These are phyloP conservation scores for Leccinellum rugosiceps DNA, from an alignment of 768 basidiomycete species.

Conservation along the genomic window DNA sequence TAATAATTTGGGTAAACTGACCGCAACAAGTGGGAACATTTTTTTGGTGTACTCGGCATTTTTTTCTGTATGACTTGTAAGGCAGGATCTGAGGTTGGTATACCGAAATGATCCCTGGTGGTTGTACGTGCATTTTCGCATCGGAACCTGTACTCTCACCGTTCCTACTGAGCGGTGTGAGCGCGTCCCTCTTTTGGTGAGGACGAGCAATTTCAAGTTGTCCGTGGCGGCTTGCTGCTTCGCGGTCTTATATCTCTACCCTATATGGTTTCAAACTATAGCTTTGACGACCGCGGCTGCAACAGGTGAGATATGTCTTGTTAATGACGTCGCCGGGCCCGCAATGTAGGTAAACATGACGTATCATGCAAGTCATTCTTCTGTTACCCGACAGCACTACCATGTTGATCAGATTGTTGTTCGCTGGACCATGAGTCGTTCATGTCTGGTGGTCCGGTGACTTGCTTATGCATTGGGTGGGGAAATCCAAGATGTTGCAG, in stretches of 20 bases:
- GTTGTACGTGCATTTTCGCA: slow-evolving; percentile 44
- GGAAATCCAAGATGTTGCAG: slow-evolving; percentile 49
- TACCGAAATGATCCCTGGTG: slow-evolving; percentile 56
- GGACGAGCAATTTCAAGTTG: slow-evolving; percentile 56
- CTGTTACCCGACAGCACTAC: slow-evolving; percentile 48
- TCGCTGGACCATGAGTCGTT: slow-evolving; percentile 43
- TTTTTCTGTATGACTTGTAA: background rate
- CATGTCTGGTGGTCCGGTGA: slow-evolving; percentile 8
- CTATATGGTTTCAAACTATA: slow-evolving; percentile 84
- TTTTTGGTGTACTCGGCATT: slow-evolving; percentile 65
- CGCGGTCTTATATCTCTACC: slow-evolving; percentile 73
- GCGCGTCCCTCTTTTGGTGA: slow-evolving; percentile 69
- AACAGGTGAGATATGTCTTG: slow-evolving; percentile 44
- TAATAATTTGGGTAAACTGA: slow-evolving; percentile 2
- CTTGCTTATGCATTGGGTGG: slow-evolving; percentile 51
- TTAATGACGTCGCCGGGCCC: background rate
- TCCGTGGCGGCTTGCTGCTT: slow-evolving; percentile 75
- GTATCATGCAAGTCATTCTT: slow-evolving; percentile 42
- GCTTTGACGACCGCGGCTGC: slow-evolving; percentile 61
- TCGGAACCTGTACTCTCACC: slow-evolving; percentile 73
- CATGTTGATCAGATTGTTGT: slow-evolving; percentile 48
- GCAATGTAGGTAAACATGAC: background rate
- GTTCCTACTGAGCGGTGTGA: slow-evolving; percentile 56
- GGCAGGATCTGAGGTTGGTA: slow-evolving; percentile 3
- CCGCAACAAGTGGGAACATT: slow-evolving; percentile 49